Percentiles rank a stretch among this genome's conserved stretches.
Conservation (phyloP, 257 asterid species). For the Leonotis leonurus region DNA sequence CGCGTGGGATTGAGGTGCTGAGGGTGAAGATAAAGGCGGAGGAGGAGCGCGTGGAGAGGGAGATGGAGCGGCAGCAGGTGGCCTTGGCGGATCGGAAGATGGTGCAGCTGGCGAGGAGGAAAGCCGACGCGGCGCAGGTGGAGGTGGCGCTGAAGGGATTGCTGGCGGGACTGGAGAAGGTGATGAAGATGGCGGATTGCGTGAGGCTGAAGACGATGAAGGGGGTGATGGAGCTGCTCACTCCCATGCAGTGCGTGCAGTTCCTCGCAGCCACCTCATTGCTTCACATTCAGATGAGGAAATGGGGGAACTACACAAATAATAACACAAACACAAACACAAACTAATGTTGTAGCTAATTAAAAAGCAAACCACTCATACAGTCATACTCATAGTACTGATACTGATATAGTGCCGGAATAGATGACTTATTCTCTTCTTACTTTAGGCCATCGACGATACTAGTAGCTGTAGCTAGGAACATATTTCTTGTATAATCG, state of each 20-base stretch:
- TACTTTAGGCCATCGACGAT: no score
- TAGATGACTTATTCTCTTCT: no score
- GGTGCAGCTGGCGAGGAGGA: neutral
- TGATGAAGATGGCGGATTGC: conserved; percentile 73
- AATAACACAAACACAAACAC: no score
- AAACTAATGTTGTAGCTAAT: no score
- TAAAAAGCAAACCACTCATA: no score
- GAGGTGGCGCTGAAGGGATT: conserved; percentile 34
- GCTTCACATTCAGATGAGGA: conserved; percentile 41
- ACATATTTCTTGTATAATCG: no score
- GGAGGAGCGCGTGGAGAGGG: conserved; percentile 57
- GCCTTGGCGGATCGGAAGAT: no score
- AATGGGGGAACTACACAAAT: no score
- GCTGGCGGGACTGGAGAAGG: conserved; percentile 40
- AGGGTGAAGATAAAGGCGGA: conserved; percentile 44
- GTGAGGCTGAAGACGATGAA: conserved; percentile 56
- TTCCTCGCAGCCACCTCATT: conserved; percentile 42
- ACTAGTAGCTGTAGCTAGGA: no score
- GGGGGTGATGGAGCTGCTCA: conserved; percentile 44
- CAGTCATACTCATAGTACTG: no score
- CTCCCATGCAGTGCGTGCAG: conserved; percentile 37
- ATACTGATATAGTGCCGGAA: no score
- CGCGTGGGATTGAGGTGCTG: conserved; percentile 29
- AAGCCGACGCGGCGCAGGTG: neutral
- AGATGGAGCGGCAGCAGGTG: conserved; percentile 51